phyloP scores from a whole-genome alignment of 2,329 filamentous ascomycete genomes.

The Aspergillus pseudoglaucus region DNA sequence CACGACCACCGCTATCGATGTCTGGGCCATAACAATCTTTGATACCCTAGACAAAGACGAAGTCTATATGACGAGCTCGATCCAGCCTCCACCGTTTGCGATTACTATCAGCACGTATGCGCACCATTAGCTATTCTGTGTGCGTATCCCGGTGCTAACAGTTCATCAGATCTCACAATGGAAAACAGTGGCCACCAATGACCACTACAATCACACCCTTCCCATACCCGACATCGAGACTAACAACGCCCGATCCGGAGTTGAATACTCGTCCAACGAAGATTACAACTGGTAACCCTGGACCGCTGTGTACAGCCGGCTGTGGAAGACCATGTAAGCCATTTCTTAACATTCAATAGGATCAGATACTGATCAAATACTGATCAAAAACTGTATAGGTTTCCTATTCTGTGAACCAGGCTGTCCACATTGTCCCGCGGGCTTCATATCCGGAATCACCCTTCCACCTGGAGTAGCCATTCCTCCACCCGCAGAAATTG shows the following conservation, averaged over 20 bases:
- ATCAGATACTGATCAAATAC: too few relatives aligned
- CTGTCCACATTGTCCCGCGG: background rate
- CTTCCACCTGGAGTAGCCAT: background rate
- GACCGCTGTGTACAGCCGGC: background rate
- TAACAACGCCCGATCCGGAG: background rate
- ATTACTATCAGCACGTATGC: background rate
- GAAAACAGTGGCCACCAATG: background rate
- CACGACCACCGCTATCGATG: background rate
- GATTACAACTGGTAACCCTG: background rate
- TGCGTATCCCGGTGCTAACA: too few relatives aligned
- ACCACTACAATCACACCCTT: conserved; percentile 1
- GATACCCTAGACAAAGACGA: background rate
- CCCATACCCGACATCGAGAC: background rate
- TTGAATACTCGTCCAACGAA: background rate
- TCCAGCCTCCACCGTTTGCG: background rate
- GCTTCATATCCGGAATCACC: background rate
- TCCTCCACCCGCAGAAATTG: background rate
- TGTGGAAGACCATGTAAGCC: background rate
- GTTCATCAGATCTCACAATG: too few relatives aligned
- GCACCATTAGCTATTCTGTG: too few relatives aligned
- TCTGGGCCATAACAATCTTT: background rate
- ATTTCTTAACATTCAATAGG: too few relatives aligned
- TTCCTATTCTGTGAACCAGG: background rate
- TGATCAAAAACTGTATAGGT: background rate
- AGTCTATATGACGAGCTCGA: background rate